Conservation (phyloP, 345 rosid species). For the Atalantia buxifolia region DNA sequence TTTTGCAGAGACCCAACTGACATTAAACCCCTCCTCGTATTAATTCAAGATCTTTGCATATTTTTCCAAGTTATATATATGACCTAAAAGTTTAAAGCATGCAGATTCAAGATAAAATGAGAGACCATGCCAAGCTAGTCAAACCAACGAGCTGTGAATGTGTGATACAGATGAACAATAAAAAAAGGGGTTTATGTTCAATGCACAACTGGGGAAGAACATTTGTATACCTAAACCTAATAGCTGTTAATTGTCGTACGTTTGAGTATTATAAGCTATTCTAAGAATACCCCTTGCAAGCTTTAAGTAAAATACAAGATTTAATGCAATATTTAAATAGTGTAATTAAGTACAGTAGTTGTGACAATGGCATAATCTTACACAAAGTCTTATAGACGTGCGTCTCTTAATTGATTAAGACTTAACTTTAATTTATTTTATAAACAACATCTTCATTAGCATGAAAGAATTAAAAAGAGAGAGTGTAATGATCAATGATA, state of each 20-base stretch:
- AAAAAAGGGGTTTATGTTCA: background rate
- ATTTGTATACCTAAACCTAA: background rate
- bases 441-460: background rate
- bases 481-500: constrained; percentile 25
- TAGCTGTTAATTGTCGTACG: background rate
- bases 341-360: background rate
- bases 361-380: background rate
- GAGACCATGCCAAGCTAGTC: background rate
- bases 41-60: background rate
- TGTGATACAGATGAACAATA: background rate
- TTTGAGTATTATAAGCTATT: background rate
- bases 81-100: background rate
- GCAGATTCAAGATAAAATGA: background rate
- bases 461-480: background rate
- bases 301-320: constrained; percentile 12
- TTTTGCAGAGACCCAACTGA: background rate
- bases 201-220: constrained; percentile 5
- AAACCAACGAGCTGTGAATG: constrained; percentile 7
- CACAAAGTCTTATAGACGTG: constrained; percentile 29
- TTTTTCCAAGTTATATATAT: background rate
- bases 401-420: constrained; percentile 33
- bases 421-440: constrained; percentile 15
- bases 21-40: background rate
- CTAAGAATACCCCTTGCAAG: background rate
- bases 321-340: background rate